Conservation (phyloP, 768 basidiomycete species). For the Termitomyces sp. region DNA sequence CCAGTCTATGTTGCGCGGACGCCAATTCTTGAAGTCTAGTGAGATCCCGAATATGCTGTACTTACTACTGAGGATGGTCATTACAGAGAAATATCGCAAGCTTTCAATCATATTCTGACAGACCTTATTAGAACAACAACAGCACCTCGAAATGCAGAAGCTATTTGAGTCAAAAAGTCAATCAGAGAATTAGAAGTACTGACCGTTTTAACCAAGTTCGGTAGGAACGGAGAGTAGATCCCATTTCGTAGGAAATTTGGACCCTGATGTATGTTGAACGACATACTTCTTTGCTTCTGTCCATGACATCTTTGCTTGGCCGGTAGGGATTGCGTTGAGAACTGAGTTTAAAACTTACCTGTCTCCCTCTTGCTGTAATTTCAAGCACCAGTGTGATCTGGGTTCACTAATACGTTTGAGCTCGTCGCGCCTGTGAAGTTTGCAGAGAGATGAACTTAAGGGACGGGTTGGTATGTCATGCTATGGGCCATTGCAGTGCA, state of each 20-base stretch:
- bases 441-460: too few species aligned
- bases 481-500: too few species aligned
- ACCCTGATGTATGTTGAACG: background rate
- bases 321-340: background rate
- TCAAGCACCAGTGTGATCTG: too few species aligned
- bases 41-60: background rate
- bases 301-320: background rate
- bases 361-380: too few species aligned
- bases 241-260: background rate
- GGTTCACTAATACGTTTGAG: too few species aligned
- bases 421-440: too few species aligned
- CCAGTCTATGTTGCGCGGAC: background rate
- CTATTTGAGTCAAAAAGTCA: background rate
- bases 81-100: background rate
- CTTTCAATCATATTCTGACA: background rate
- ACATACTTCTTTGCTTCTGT: background rate
- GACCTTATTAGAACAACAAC: background rate
- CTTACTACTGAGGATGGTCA: background rate
- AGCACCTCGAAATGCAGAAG: background rate
- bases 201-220: background rate
- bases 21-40: background rate
- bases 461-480: too few species aligned
- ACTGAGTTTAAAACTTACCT: too few species aligned
- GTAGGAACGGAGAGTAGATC: background rate
- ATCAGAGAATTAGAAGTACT: background rate